These are phyloP conservation scores for Phytophthora fragariaefolia DNA, from an alignment of 352 stramenopile species.

Conservation along the genomic window DNA sequence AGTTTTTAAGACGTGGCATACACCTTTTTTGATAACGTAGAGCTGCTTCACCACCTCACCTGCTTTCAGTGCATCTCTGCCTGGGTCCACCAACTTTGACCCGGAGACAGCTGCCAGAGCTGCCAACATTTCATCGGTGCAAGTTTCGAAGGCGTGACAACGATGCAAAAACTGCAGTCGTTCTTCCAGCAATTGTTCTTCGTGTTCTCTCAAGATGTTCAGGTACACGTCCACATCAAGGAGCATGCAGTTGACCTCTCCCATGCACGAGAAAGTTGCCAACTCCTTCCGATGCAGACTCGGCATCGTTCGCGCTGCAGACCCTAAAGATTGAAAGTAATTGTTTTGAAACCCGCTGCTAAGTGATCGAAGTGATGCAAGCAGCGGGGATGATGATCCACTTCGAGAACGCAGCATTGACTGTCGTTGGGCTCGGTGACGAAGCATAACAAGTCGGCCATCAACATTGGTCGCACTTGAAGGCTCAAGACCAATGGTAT, in stretches of 20 bases:
- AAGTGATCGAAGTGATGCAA: slow-evolving; percentile 27
- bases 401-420: slow-evolving; percentile 28
- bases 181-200: slow-evolving; percentile 53
- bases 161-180: slow-evolving; percentile 58
- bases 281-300: slow-evolving; percentile 32
- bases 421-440: slow-evolving; percentile 29
- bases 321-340: slow-evolving; percentile 9
- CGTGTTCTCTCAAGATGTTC: slow-evolving; percentile 56
- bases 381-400: slow-evolving; percentile 14
- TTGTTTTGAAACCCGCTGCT: slow-evolving; percentile 18
- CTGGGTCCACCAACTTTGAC: slow-evolving; percentile 61
- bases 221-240: slow-evolving; percentile 56
- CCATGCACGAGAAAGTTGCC: slow-evolving; percentile 58
- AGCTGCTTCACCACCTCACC: slow-evolving; percentile 71
- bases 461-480: slow-evolving; percentile 46
- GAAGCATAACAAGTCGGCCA: slow-evolving; percentile 43
- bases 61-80: slow-evolving; percentile 53
- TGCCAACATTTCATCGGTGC: slow-evolving; percentile 55
- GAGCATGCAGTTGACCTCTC: slow-evolving; percentile 63
- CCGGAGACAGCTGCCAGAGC: slow-evolving; percentile 56
- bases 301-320: slow-evolving; percentile 8
- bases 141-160: slow-evolving; percentile 72
- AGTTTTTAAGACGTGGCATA: slow-evolving; percentile 73
- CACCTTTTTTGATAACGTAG: slow-evolving; percentile 68
- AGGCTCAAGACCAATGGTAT: slow-evolving; percentile 61